Percentiles rank a stretch among this genome's conserved stretches.
Conservation (phyloP, 2,329 filamentous ascomycete species). For the Colletotrichum navitas region DNA sequence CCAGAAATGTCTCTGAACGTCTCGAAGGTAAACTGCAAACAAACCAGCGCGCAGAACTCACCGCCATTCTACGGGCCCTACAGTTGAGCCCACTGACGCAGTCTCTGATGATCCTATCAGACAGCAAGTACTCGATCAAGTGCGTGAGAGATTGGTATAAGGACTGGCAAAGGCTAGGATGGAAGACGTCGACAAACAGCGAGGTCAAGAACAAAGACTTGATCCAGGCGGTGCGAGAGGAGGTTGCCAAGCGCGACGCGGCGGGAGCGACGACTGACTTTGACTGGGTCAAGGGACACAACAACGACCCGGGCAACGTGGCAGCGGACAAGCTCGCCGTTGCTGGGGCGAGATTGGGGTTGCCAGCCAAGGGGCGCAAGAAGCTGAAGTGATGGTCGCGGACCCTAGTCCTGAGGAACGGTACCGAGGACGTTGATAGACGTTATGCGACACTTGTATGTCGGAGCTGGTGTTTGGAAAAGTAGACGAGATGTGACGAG, state of each 20-base stretch:
- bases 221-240: constrained; percentile 66
- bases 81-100: constrained; percentile 78
- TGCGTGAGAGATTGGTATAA: constrained; percentile 88
- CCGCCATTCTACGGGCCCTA: constrained; percentile 86
- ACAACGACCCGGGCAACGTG: constrained; percentile 77
- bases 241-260: constrained; percentile 75
- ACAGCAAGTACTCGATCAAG: constrained; percentile 91
- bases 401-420: not conserved
- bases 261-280: constrained; percentile 76
- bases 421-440: not conserved
- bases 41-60: constrained; percentile 96
- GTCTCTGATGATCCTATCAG: constrained; percentile 83
- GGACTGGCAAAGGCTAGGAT: constrained; percentile 81
- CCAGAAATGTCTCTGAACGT: constrained; percentile 78
- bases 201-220: constrained; percentile 90
- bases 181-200: constrained; percentile 79
- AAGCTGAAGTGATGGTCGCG: constrained; percentile 21
- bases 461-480: not conserved
- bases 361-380: constrained; percentile 2
- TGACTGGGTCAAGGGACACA: constrained; percentile 92
- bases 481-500: not conserved
- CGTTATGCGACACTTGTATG: not conserved
- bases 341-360: constrained; percentile 50
- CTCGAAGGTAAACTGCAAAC: constrained; percentile 83
- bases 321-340: constrained; percentile 86